Percentiles rank a stretch among this genome's conserved stretches.
These are phyloP conservation scores for Yarrowia sp. DNA, from an alignment of 805 yeast species.

Conservation along the genomic window DNA sequence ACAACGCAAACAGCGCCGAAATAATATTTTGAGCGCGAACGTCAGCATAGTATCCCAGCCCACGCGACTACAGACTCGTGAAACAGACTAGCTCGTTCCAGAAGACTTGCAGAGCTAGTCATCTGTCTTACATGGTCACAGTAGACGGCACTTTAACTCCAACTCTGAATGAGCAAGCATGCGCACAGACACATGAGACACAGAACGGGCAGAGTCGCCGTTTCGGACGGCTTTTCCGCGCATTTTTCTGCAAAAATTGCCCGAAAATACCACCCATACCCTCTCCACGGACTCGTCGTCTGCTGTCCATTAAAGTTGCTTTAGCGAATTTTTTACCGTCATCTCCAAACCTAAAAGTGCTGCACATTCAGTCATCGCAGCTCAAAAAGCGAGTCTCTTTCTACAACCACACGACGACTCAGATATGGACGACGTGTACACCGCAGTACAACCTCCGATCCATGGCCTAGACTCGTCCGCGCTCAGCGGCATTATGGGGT, in stretches of 20 bases:
- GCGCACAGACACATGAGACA: too few relatives aligned
- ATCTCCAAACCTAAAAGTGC: neutral
- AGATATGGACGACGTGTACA: slow-evolving; percentile 19
- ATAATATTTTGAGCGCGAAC: too few relatives aligned
- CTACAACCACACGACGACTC: neutral
- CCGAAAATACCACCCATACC: neutral
- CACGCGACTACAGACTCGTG: too few relatives aligned
- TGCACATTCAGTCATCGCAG: slow-evolving; percentile 4
- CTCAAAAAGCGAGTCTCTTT: neutral
- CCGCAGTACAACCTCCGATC: slow-evolving; percentile 23
- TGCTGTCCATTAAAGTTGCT: neutral
- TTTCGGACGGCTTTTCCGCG: too few relatives aligned
- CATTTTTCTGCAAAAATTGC: too few relatives aligned
- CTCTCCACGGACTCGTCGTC: neutral
- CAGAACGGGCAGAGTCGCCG: too few relatives aligned
- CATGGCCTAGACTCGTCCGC: slow-evolving; percentile 40
- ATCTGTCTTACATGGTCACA: neutral
- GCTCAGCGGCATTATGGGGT: slow-evolving; percentile 71
- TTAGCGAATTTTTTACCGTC: neutral
- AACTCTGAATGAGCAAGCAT: too few relatives aligned
- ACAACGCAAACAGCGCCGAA: too few relatives aligned
- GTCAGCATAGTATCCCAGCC: too few relatives aligned
- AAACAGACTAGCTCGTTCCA: too few relatives aligned
- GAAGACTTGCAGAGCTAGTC: too few relatives aligned
- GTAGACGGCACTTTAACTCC: neutral